Base-by-base conservation (phyloP, 1,284 basidiomycete species). In the Tilletia indica region DNA sequence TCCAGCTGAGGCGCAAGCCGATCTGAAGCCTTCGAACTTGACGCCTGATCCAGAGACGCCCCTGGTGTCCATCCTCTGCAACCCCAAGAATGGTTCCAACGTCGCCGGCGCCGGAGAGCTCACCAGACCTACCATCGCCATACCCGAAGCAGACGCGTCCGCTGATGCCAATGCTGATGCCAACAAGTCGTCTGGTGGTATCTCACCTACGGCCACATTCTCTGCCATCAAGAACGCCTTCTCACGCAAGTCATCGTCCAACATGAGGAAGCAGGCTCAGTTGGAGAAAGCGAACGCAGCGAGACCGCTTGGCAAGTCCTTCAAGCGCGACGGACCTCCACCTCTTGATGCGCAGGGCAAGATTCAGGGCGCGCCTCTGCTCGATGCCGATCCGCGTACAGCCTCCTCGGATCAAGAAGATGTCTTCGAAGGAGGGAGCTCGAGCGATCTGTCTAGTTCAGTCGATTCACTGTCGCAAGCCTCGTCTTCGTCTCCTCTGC, bases 181-280 rank as follows among this genome's bases (percentile, higher is more conserved):
- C 4, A 14, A 6, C 61, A 19, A 9, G 36, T 14, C 14, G 6
- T 19, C 51, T 16, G 16, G 19, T 19, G 38, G 34, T 21, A 38
- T 64, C 61, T 64, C 61, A 6, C 61, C 61, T 36, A 39, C 61
- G 16, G 34, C 61, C 16, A 38, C 61, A 2, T 38, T 64, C 61
- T 64, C 74, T 3, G 76, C 77, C 1, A 70, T 81, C 70, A 81
- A 80, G 68, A 71, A 75, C 8, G 76, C 78, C 58, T 81, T 81
- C 19, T 11, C 61, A 34, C 68, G 77, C 11, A 74, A 74, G n/a
- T 74, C 78, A 3, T 73, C 76, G 4, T 71, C 80, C 0, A 79
- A 79, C 21, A 73, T 72, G 25, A 78, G 77, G 63, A 74, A 73
- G 38, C 71, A 75, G 36, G 79, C 76, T 21, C 72, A 72, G 11